phyloP scores from a whole-genome alignment of 805 yeast species.

The Starmera amethionina region DNA sequence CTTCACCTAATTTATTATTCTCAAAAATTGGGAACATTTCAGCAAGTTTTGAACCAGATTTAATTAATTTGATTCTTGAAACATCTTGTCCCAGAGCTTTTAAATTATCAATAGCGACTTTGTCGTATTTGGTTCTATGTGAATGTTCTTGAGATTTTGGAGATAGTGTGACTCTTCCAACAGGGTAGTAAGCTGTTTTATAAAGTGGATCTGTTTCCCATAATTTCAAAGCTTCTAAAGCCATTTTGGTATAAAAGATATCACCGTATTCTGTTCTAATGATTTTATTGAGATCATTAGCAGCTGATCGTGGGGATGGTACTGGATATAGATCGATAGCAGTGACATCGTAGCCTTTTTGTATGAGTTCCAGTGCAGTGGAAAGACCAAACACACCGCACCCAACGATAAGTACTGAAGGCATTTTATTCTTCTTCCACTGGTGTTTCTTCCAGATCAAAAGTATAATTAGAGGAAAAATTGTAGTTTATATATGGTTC shows the following conservation, averaged over 20 bases:
- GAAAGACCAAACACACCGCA: constrained; percentile 40
- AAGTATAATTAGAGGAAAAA: no score
- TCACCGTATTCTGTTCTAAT: constrained; percentile 38
- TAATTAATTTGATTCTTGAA: constrained; percentile 17
- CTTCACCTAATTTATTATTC: constrained; percentile 15
- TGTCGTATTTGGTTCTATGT: constrained; percentile 28
- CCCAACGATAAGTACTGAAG: constrained; percentile 19
- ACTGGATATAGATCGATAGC: constrained; percentile 31
- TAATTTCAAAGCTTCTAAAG: constrained; percentile 32
- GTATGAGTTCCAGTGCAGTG: constrained; percentile 28
- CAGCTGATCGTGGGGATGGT: constrained; percentile 38
- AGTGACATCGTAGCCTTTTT: constrained; percentile 20
- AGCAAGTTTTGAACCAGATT: constrained; percentile 23
- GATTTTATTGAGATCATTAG: constrained; percentile 39
- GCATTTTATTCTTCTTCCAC: background rate
- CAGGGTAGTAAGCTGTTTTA: constrained; percentile 25
- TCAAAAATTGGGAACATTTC: constrained; percentile 18
- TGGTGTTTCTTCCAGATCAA: no score
- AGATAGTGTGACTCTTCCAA: constrained; percentile 32
- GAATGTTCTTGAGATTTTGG: constrained; percentile 20
- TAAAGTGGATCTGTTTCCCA: constrained; percentile 29
- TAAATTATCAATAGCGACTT: constrained; percentile 25
- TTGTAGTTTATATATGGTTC: no score
- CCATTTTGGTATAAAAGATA: constrained; percentile 28
- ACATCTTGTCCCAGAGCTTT: constrained; percentile 15